These are phyloP conservation scores for Hawksworthiomyces lignivorus DNA, from an alignment of 2,329 filamentous ascomycete species.

Conservation along the genomic window DNA sequence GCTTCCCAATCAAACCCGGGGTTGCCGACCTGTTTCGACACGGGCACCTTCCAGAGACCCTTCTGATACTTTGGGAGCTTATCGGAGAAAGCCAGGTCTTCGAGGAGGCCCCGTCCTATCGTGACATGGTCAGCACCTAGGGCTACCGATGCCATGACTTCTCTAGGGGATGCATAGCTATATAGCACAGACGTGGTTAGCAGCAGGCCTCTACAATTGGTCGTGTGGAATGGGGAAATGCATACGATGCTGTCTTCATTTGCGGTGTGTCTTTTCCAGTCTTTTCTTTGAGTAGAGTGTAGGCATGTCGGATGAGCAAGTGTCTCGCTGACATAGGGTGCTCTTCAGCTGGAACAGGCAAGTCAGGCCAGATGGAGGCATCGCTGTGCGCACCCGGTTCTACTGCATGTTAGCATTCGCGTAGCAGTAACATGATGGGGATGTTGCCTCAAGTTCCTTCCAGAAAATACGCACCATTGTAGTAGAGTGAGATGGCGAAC, in stretches of 20 bases:
- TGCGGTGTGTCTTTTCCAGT: neutral
- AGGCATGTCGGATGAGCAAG: constrained; percentile 1
- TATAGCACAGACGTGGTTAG: too few relatives aligned
- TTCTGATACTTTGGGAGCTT: neutral
- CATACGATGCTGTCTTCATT: constrained; percentile 3
- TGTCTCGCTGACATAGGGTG: constrained; percentile 1
- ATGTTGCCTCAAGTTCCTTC: too few relatives aligned
- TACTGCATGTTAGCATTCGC: too few relatives aligned
- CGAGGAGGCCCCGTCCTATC: constrained; percentile 1
- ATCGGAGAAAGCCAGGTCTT: neutral
- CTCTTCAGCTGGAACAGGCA: neutral
- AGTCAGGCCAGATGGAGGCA: constrained; percentile 3
- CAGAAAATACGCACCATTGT: too few relatives aligned
- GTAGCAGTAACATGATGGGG: too few relatives aligned
- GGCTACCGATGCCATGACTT: neutral
- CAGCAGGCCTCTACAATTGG: too few relatives aligned
- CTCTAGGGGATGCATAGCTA: neutral
- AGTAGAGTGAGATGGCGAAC: constrained; percentile 5
- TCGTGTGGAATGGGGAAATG: neutral
- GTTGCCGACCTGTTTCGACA: neutral
- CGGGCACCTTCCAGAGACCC: constrained; percentile 2
- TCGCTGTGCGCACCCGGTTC: constrained; percentile 1
- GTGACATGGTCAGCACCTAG: constrained; percentile 2
- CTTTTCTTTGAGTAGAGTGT: neutral
- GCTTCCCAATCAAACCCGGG: neutral